Conservation (phyloP, 1,284 basidiomycete genomes). For the Ustilago esculenta region DNA sequence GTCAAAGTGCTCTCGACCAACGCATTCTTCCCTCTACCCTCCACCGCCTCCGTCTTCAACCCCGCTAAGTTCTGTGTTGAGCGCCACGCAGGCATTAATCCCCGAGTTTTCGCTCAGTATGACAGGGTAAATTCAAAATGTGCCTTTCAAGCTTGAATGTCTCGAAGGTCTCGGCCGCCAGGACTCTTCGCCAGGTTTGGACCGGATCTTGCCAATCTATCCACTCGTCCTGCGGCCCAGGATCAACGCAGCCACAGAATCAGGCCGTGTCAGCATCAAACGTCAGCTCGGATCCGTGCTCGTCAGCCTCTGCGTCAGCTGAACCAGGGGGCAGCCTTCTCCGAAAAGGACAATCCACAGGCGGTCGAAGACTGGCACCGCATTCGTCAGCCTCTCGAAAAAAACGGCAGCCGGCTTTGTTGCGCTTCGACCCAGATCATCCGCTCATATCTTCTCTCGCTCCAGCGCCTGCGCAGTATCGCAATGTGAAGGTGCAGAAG, state of each 20-base stretch:
- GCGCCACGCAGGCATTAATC: too few relatives aligned
- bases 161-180: background rate
- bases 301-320: background rate
- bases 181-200: background rate
- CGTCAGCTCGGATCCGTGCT: background rate
- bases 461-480: background rate
- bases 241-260: background rate
- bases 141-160: too few relatives aligned
- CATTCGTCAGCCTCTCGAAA: background rate
- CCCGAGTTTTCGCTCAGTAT: too few relatives aligned
- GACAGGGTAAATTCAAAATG: too few relatives aligned
- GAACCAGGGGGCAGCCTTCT: background rate
- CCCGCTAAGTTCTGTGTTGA: too few relatives aligned
- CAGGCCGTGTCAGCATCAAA: background rate
- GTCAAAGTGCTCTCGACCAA: too few relatives aligned
- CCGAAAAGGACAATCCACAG: background rate
- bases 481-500: background rate
- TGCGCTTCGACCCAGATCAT: slow-evolving; percentile 16
- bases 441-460: slow-evolving; percentile 18
- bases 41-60: too few relatives aligned
- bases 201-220: background rate
- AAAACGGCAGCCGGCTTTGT: slow-evolving; percentile 7
- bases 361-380: background rate
- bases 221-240: background rate
- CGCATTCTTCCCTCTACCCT: too few relatives aligned